Evolutionary conservation across 768 basidiomycete species (phyloP).

Genomic region (Paxillus involutus): DNA sequence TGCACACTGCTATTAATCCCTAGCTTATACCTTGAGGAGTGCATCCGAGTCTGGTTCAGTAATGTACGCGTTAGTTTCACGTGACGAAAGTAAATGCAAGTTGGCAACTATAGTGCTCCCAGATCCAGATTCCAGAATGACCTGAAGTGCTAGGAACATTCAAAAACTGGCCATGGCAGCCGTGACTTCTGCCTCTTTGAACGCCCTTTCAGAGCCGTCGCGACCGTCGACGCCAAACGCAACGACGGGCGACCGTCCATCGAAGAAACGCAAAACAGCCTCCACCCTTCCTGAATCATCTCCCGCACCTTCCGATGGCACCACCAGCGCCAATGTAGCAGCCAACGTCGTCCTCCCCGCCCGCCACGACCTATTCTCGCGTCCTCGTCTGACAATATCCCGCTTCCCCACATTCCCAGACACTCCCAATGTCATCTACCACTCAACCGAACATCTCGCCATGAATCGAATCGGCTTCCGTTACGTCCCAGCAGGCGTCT

Average conservation of each 20-base stretch:
- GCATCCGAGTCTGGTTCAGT: too few species aligned
- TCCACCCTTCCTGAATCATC: constrained; percentile 41
- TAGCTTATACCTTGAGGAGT: too few species aligned
- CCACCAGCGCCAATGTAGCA: constrained; percentile 24
- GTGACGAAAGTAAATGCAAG: too few species aligned
- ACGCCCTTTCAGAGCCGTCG: constrained; percentile 32
- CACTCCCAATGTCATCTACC: constrained; percentile 51
- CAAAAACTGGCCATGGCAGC: constrained; percentile 6
- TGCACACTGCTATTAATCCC: too few species aligned
- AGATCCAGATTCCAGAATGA: too few species aligned
- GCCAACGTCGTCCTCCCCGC: constrained; percentile 58
- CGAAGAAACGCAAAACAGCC: constrained; percentile 56
- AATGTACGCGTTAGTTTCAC: too few species aligned
- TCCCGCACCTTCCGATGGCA: constrained; percentile 55
- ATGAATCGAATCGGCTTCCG: constrained; percentile 78
- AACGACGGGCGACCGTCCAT: constrained; percentile 14
- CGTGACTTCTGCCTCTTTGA: constrained; percentile 12
- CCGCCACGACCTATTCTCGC: constrained; percentile 66
- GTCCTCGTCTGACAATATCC: constrained; percentile 71
- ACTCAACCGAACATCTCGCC: constrained; percentile 68
- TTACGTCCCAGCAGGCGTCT: constrained; percentile 78
- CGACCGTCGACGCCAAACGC: constrained; percentile 33
- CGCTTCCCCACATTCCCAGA: constrained; percentile 72
- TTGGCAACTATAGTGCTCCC: too few species aligned
- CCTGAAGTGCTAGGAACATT: too few species aligned